phyloP scores from a whole-genome alignment of 352 stramenopile species.

The Globisporangium uncinulatum region DNA sequence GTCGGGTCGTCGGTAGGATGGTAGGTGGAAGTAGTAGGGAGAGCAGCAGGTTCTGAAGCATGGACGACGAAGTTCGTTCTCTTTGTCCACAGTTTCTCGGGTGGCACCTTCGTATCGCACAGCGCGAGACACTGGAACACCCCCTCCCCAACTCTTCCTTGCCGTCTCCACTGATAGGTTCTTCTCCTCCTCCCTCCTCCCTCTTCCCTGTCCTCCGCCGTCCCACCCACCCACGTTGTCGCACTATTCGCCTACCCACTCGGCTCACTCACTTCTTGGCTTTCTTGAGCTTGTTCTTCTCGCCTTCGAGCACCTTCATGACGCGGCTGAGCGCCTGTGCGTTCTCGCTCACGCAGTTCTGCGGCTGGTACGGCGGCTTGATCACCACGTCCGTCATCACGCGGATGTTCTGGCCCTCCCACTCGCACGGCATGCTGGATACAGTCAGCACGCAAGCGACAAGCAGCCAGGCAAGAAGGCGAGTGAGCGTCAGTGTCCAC shows the following conservation, averaged over 20 bases:
- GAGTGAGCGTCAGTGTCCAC: background rate
- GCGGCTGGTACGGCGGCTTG: constrained; percentile 73
- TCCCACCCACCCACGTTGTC: no score
- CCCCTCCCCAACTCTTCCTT: background rate
- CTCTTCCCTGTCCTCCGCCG: no score
- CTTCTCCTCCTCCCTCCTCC: background rate
- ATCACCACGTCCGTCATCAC: constrained; percentile 85
- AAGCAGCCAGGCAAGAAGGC: no score
- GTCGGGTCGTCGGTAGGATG: no score
- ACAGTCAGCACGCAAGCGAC: background rate
- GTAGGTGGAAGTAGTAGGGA: no score
- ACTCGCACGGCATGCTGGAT: constrained; percentile 79
- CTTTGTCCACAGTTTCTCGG: background rate
- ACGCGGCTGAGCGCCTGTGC: constrained; percentile 67
- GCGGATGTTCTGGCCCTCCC: constrained; percentile 76
- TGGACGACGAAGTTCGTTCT: background rate
- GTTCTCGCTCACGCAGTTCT: constrained; percentile 76
- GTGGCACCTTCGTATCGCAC: no score
- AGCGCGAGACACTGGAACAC: background rate
- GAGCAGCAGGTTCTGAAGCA: no score
- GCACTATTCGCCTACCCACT: constrained; percentile 13
- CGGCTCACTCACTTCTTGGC: constrained; percentile 27
- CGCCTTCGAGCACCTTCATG: constrained; percentile 82
- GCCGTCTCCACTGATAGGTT: no score
- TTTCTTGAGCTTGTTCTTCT: constrained; percentile 72